Evolutionary conservation across 1,284 basidiomycete species (phyloP).

Genomic region (Peniophora sp.): DNA sequence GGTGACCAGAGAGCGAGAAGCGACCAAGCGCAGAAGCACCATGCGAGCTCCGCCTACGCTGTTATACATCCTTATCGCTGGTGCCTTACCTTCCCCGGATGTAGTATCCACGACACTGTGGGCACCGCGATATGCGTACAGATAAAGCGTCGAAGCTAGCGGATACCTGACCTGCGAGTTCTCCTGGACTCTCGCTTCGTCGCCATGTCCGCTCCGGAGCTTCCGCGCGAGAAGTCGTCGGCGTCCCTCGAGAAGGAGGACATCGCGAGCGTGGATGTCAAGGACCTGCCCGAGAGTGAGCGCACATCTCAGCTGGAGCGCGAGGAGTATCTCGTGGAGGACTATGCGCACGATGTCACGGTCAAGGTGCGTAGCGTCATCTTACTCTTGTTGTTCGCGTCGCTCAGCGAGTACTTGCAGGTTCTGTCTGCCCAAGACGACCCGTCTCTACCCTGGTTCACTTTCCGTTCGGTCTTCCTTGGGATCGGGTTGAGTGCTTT

Average conservation of each 20-base stretch:
- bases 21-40: no score
- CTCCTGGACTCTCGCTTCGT: background rate
- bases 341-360: constrained; percentile 26
- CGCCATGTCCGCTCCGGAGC: background rate
- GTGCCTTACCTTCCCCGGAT: constrained; percentile 1
- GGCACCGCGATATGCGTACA: no score
- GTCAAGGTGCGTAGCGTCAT: constrained; percentile 22
- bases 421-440: constrained; percentile 30
- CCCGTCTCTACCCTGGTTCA: constrained; percentile 25
- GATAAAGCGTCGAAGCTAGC: no score
- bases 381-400: background rate
- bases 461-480: constrained; percentile 27
- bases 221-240: constrained; percentile 1
- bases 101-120: no score
- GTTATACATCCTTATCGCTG: constrained; percentile 6
- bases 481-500: constrained; percentile 24
- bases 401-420: constrained; percentile 9
- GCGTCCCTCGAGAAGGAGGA: constrained; percentile 2
- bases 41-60: background rate
- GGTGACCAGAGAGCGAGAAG: no score
- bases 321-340: constrained; percentile 23
- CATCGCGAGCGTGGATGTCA: constrained; percentile 1
- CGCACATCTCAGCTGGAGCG: constrained; percentile 8
- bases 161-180: background rate
- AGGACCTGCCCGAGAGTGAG: constrained; percentile 3